phyloP scores from a whole-genome alignment of 2,329 filamentous ascomycete genomes.

The Colletotrichum incanum region DNA sequence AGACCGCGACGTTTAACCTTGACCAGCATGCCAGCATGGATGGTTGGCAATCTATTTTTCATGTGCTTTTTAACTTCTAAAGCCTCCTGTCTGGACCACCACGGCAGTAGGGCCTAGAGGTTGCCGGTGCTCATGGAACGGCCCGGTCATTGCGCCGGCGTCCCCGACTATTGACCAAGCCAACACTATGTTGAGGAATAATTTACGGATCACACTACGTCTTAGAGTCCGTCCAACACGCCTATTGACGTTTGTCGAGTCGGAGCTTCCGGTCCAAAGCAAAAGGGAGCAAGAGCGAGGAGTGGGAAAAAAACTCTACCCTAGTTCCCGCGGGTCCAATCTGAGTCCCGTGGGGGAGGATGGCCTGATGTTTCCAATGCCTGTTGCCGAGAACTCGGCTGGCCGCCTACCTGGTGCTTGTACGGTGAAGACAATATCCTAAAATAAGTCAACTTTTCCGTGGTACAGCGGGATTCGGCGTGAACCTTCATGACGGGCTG shows the following conservation, averaged over 20 bases:
- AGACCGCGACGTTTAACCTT: no score
- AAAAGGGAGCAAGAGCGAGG: background rate
- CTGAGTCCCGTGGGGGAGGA: slow-evolving; percentile 3
- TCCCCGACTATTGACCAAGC: background rate
- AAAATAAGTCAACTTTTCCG: background rate
- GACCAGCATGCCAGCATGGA: background rate
- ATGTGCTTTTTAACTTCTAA: background rate
- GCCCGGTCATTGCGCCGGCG: slow-evolving; percentile 11
- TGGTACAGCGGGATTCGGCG: background rate
- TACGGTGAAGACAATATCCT: slow-evolving; percentile 7
- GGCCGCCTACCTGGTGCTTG: slow-evolving; percentile 8
- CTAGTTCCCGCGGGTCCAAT: slow-evolving; percentile 8
- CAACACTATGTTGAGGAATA: background rate
- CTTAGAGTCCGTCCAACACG: background rate
- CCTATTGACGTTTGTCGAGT: background rate
- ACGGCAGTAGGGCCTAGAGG: background rate
- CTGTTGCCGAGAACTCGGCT: slow-evolving; percentile 27
- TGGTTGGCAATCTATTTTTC: background rate
- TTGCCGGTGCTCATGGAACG: slow-evolving; percentile 12
- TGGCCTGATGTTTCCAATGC: slow-evolving; percentile 5
- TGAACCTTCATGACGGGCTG: background rate
- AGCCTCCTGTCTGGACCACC: background rate
- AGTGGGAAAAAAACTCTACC: slow-evolving; percentile 13
- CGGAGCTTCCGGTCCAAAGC: background rate
- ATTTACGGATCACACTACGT: background rate